Base-by-base conservation (phyloP, 768 basidiomycete species). In the Lentinula boryana region DNA sequence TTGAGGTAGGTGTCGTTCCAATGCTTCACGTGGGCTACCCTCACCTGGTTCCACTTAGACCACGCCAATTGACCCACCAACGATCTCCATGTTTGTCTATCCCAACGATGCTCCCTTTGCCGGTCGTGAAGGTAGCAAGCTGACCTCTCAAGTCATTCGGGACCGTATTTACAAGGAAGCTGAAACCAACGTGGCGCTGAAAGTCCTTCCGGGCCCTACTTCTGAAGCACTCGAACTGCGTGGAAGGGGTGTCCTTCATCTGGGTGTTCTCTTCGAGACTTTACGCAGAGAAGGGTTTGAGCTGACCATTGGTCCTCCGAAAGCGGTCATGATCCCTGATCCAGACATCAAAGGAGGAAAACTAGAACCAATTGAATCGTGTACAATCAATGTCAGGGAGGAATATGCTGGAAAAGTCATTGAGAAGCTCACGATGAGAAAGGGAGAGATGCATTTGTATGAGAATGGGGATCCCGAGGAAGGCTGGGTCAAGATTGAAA, bases 61-160 rank as follows among this genome's bases (percentile, higher is more conserved):
- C 2, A 80, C 79, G 0, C 80, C 79, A 35, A 82, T 82, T 33
- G 79, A 80, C 66, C 79, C 80, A 1, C 80, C 79, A 0, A 82
- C 79, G 6, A 80, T 82, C 62, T 79, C 78, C 21, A 75, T 80
- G 63, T 72, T 77, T 54, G 69, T 82, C 2, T 73, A 79, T 61
- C 75, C 80, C 54, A 80, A 82, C 64, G 78, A 80, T 61, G 78
- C 77, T 6, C 79, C 80, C 1, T 71, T 80, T 46, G 78, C 74
- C 16, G 79, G 78, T 9, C 71, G 71, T 35, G 79, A 80, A 63
- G 80, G 80, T 43, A 72, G 71, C 5, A 82, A 80, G 65, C 75
- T 82, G 52, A 82, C 80, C 5, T 79, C 78, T 1, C 80, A 80
- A 63, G 57, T 80, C 33, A 76, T 82, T 65, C 76, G 77, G 6